Percentiles rank a stretch among this genome's conserved stretches.
Evolutionary conservation across 441 rosid species (phyloP).

Genomic region (Eruca vesicaria): DNA sequence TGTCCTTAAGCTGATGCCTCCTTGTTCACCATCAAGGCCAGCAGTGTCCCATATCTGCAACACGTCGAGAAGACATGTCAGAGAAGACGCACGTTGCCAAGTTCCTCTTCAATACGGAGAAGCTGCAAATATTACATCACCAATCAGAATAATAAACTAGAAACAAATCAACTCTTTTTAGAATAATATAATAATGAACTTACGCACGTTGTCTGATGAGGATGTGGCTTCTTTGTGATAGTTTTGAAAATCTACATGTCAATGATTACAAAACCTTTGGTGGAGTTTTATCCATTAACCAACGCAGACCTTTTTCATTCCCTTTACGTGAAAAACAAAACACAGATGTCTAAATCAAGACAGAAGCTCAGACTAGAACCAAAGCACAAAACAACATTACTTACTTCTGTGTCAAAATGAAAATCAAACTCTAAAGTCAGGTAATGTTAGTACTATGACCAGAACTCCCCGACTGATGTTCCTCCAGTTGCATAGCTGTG

Average conservation of each 20-base stretch:
- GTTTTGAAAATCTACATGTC: conserved; percentile 5
- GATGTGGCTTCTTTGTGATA: conserved; percentile 4
- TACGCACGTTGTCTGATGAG: conserved; percentile 43
- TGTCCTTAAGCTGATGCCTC: too few species aligned
- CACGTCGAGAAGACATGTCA: too few species aligned
- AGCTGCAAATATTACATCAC: conserved; percentile 37
- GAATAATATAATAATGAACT: conserved; percentile 11
- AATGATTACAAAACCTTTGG: conserved; percentile 43
- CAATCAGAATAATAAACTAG: not conserved
- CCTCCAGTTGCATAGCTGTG: conserved; percentile 96
- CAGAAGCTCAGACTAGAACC: not conserved
- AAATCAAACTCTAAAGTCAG: too few species aligned
- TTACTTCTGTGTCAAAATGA: conserved; percentile 56
- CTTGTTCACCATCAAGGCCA: too few species aligned
- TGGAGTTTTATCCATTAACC: conserved; percentile 68
- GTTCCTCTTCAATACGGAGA: too few species aligned
- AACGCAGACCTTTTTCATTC: conserved; percentile 63
- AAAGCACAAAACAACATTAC: not conserved
- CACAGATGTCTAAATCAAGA: not conserved
- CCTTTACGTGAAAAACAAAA: conserved; percentile 56
- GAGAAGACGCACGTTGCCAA: too few species aligned
- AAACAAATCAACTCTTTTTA: not conserved
- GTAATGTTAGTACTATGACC: conserved; percentile 75
- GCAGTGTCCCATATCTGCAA: too few species aligned
- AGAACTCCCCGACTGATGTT: conserved; percentile 75